Conservation (phyloP, 176 grass and related monocot species). For the Musa beccarii region DNA sequence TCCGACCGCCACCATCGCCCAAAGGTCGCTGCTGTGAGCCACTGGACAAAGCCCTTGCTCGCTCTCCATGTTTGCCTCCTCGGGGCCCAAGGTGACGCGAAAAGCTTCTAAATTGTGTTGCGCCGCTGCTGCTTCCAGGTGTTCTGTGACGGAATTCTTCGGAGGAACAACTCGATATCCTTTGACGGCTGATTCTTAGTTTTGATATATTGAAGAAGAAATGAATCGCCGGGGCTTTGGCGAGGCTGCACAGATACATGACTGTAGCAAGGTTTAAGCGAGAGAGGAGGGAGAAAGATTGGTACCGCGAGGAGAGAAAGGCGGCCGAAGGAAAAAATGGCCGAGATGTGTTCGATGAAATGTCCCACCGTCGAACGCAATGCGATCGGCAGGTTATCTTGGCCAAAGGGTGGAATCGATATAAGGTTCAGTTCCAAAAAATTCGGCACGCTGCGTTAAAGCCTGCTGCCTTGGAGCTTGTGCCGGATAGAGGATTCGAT, state of each 20-base stretch:
- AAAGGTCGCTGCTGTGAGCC: conserved; percentile 15
- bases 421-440: too few species aligned
- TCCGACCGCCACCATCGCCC: not conserved
- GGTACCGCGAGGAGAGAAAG: too few species aligned
- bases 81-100: not conserved
- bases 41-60: conserved; percentile 49
- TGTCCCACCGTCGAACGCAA: not conserved
- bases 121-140: not conserved
- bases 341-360: not conserved
- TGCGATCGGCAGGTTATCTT: too few species aligned
- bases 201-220: conserved; percentile 19
- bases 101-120: not conserved
- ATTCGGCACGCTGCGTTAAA: too few species aligned
- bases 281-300: too few species aligned
- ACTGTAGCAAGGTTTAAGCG: not conserved
- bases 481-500: too few species aligned
- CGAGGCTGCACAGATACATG: conserved; percentile 63
- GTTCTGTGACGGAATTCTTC: not conserved
- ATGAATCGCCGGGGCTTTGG: conserved; percentile 44
- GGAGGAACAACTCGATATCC: not conserved
- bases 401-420: too few species aligned
- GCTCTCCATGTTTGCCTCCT: not conserved
- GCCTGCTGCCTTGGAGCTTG: too few species aligned
- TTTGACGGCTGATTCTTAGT: not conserved
- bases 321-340: not conserved